Percentiles rank a stretch among this genome's conserved stretches.
Evolutionary conservation across 2,329 filamentous ascomycete genomes (phyloP).

Genomic region (Aspergillus sp.): DNA sequence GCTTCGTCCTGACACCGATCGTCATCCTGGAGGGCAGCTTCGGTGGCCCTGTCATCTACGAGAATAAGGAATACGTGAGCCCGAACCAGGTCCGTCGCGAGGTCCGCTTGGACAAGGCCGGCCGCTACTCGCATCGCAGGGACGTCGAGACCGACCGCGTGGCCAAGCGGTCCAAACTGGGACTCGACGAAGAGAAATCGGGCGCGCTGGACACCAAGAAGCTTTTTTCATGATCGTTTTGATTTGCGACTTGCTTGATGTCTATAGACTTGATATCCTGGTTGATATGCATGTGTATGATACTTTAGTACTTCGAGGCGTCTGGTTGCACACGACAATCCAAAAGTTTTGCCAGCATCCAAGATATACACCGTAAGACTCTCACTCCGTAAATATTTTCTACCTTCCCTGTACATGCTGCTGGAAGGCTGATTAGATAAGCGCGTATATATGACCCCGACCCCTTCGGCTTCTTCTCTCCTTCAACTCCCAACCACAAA

Average conservation of each 20-base stretch:
- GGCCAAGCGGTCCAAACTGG: conserved; percentile 66
- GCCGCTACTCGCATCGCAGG: conserved; percentile 64
- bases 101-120: conserved; percentile 63
- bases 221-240: conserved; percentile 49
- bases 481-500: conserved; percentile 13
- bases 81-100: conserved; percentile 91
- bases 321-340: conserved; percentile 14
- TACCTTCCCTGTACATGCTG: not conserved
- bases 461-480: conserved; percentile 4
- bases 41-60: conserved; percentile 91
- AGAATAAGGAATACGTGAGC: conserved; percentile 94
- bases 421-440: conserved; percentile 14
- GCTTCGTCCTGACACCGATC: conserved; percentile 88
- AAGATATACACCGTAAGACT: too few species aligned
- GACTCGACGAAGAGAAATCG: conserved; percentile 56
- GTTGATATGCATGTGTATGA: conserved; percentile 11
- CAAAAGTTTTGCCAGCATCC: conserved; percentile 2
- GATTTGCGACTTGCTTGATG: conserved; percentile 11
- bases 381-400: too few species aligned
- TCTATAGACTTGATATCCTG: too few species aligned
- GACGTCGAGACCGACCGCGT: conserved; percentile 65
- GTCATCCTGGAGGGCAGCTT: conserved; percentile 93
- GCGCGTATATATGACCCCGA: conserved; percentile 5
- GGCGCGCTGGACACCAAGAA: conserved; percentile 67
- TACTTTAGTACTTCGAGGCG: conserved; percentile 23